These are phyloP conservation scores for Neolecta irregularis DNA, from an alignment of 1,139 yeast species.

Conservation along the genomic window DNA sequence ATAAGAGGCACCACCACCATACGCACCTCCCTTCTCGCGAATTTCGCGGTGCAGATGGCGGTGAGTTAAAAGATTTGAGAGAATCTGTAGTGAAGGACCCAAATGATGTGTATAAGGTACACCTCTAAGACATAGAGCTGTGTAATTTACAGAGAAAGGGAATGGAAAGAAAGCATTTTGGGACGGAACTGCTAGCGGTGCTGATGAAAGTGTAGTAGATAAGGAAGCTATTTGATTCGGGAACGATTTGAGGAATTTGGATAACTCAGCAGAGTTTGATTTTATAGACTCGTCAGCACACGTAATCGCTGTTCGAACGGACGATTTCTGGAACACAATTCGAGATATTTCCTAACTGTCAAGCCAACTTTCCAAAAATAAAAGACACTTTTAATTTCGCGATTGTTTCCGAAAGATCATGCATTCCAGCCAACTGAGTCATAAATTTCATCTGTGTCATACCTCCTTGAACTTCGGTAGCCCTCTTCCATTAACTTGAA, in stretches of 20 bases:
- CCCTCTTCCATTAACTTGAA: conserved; percentile 20
- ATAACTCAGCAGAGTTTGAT: neutral
- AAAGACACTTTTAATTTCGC: conserved; percentile 21
- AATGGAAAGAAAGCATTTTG: conserved; percentile 41
- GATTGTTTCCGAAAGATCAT: conserved; percentile 35
- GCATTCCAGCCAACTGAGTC: conserved; percentile 41
- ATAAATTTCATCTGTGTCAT: conserved; percentile 61
- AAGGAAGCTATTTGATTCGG: too few species aligned
- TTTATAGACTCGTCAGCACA: conserved; percentile 3
- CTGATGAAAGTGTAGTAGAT: too few species aligned
- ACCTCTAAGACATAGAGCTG: conserved; percentile 56
- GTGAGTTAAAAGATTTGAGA: conserved; percentile 67
- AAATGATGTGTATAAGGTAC: conserved; percentile 54
- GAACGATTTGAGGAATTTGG: conserved; percentile 1
- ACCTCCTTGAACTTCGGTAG: conserved; percentile 55
- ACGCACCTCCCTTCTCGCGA: conserved; percentile 93
- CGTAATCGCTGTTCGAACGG: conserved; percentile 1
- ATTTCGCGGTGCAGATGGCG: conserved; percentile 77
- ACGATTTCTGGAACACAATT: neutral
- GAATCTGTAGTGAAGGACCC: conserved; percentile 71
- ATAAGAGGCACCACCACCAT: conserved; percentile 85
- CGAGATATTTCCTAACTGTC: conserved; percentile 2
- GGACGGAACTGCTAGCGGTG: conserved; percentile 3
- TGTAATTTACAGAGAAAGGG: conserved; percentile 82
- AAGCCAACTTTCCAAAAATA: neutral